Base-by-base conservation (phyloP, 345 rosid genomes). In the Citrus mangshanensis region DNA sequence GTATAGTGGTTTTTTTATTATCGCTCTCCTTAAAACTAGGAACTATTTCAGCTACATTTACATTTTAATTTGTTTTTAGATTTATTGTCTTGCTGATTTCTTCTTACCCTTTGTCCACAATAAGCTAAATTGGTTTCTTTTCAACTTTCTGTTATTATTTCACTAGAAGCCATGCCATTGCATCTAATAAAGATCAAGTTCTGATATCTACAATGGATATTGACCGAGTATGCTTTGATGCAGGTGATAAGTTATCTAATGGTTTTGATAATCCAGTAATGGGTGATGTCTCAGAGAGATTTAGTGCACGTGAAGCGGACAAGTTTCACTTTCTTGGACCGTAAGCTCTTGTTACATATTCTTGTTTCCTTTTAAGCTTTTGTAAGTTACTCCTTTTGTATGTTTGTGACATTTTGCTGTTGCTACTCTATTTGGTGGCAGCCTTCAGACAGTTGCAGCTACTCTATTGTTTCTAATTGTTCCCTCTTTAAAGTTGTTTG, bases 321-420 rank as follows among this genome's bases (percentile, higher is more conserved):
- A 96, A 93, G 85, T 80, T 94, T 2, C 72, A 28, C 77, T 94
- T 96, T 86, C 91, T 94, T 81, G 92, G 93, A 86, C 75, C 3
- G 99, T 96, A 90, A 91, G 94, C 84, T 81, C 80, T 85, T 78
- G 76, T 61, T 64, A 13, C 66, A 13, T 65, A 75, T 64, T 73
- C 25, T 27, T 46, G 68, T 71, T 73, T 27, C 35, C 22, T 32
- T 46, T 51, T 64, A 71, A n/a, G 62, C 35, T 38, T 73, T 55
- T 80, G 2, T 6, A 38, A 30, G 49, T 68, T 49, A 13, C 63
- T 77, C 13, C 22, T 12, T 46, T 46, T 61, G 9, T 32, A 72
- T 22, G 2, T 77, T 30, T 32, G 58, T 55, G 22, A 46, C 54
- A 22, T 7, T 16, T 55, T 18, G 10, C 65, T 46, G 25, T 55